Evolutionary conservation across 805 yeast genomes (phyloP).

Genomic region (Saccharomycopsis fermentans): DNA sequence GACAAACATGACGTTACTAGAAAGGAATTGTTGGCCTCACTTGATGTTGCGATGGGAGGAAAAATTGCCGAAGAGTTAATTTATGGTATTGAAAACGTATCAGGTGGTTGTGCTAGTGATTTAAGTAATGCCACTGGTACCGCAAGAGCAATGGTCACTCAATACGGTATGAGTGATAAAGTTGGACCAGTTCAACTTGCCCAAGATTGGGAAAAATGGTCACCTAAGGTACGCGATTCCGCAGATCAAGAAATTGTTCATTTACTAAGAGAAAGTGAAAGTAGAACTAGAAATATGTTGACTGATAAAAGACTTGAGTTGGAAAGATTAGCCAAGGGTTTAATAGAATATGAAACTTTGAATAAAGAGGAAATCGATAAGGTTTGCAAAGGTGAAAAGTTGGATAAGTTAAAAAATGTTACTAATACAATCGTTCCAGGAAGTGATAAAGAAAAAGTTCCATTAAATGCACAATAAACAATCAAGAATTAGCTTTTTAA

Average conservation of each 20-base stretch:
- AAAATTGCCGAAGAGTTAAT: conserved; percentile 92
- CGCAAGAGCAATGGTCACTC: conserved; percentile 94
- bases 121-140: conserved; percentile 80
- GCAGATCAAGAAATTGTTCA: conserved; percentile 90
- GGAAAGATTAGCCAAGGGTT: conserved; percentile 82
- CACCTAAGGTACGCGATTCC: conserved; percentile 72
- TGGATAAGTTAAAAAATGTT: conserved; percentile 56
- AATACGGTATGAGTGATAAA: conserved; percentile 90
- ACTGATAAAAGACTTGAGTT: conserved; percentile 56
- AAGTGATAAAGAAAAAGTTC: conserved; percentile 1
- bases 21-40: conserved; percentile 78
- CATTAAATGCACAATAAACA: background rate
- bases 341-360: conserved; percentile 90
- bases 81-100: conserved; percentile 85
- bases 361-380: conserved; percentile 84
- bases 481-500: background rate
- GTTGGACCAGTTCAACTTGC: conserved; percentile 88
- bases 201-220: conserved; percentile 94
- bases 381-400: conserved; percentile 68
- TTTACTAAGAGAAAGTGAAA: conserved; percentile 64
- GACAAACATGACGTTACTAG: conserved; percentile 92
- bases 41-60: conserved; percentile 99
- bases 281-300: conserved; percentile 64
- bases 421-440: conserved; percentile 69
- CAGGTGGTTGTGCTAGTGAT: conserved; percentile 93